A percentile compares a stretch with the other conserved stretches of the same genome.
These are phyloP conservation scores for Mortierella polycephala DNA, from an alignment of 371 early-diverging fungal genomes.

Conservation along the genomic window DNA sequence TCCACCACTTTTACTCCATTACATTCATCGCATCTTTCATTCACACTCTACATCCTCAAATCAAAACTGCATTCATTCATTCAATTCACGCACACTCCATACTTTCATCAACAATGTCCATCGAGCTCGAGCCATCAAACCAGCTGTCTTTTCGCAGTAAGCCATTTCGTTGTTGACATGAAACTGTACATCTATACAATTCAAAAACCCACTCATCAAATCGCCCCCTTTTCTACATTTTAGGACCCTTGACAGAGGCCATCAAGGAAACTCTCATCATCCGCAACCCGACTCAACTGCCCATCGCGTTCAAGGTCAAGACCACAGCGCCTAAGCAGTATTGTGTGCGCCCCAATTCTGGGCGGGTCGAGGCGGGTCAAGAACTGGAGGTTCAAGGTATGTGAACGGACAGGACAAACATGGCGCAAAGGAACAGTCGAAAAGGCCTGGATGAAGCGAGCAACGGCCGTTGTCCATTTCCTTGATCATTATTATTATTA, in stretches of 20 bases:
- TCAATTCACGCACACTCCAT: neutral
- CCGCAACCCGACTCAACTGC: conserved; percentile 73
- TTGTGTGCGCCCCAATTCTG: conserved; percentile 96
- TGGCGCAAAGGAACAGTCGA: neutral
- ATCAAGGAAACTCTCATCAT: conserved; percentile 74
- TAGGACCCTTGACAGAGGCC: conserved; percentile 82
- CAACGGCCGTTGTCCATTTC: neutral
- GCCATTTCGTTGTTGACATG: conserved; percentile 3
- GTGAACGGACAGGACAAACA: conserved; percentile 3
- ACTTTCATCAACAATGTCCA: conserved; percentile 58
- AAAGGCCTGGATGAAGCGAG: neutral
- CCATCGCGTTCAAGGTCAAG: conserved; percentile 95
- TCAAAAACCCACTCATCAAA: neutral
- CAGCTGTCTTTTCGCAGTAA: conserved; percentile 71
- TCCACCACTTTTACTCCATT: too few relatives aligned
- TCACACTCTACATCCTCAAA: neutral
- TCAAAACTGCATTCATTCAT: neutral
- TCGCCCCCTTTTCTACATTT: conserved; percentile 2
- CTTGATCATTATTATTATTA: conserved; percentile 6
- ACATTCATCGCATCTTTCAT: neutral
- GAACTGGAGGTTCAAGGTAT: conserved; percentile 83
- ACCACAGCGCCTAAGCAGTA: conserved; percentile 98
- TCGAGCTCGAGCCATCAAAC: conserved; percentile 63
- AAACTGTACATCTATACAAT: neutral
- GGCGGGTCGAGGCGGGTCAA: conserved; percentile 80